These are phyloP conservation scores for Sporisorium iseilematis-ciliati DNA, from an alignment of 1,284 basidiomycete species.

Conservation along the genomic window DNA sequence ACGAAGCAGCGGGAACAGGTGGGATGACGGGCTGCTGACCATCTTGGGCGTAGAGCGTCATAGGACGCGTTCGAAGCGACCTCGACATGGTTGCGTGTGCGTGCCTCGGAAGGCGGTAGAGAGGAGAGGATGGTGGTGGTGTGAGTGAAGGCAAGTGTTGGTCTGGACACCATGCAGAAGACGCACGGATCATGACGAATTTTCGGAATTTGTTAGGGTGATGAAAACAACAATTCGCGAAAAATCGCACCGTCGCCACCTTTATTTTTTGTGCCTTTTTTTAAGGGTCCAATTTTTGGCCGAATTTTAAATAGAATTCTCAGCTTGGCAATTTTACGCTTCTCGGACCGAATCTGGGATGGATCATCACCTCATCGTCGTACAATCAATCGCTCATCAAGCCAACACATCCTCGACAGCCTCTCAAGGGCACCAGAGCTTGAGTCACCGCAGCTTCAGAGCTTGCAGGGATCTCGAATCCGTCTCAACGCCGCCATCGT, in stretches of 20 bases:
- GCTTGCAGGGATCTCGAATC: too few species aligned
- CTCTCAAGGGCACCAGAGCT: too few species aligned
- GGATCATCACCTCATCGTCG: neutral
- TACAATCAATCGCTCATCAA: neutral
- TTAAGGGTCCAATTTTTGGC: conserved; percentile 6
- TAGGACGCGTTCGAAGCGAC: conserved; percentile 65
- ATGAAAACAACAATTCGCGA: neutral
- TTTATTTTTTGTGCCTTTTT: neutral
- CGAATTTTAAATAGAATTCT: neutral
- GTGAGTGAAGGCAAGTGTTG: conserved; percentile 1
- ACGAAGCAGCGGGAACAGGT: conserved; percentile 11
- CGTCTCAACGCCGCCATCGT: too few species aligned
- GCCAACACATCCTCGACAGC: too few species aligned
- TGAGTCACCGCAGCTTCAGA: too few species aligned
- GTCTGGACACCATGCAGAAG: neutral
- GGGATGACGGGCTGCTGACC: conserved; percentile 32
- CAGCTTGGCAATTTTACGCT: too few species aligned
- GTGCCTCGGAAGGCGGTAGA: neutral
- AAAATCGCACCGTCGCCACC: neutral
- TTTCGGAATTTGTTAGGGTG: neutral
- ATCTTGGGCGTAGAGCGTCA: conserved; percentile 65
- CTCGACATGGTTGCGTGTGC: conserved; percentile 54
- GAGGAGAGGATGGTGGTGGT: neutral
- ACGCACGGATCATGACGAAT: conserved; percentile 3
- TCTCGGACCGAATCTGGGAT: neutral